Base-by-base conservation (phyloP, 139 green algal species). In the Yamagishiella unicocca region DNA sequence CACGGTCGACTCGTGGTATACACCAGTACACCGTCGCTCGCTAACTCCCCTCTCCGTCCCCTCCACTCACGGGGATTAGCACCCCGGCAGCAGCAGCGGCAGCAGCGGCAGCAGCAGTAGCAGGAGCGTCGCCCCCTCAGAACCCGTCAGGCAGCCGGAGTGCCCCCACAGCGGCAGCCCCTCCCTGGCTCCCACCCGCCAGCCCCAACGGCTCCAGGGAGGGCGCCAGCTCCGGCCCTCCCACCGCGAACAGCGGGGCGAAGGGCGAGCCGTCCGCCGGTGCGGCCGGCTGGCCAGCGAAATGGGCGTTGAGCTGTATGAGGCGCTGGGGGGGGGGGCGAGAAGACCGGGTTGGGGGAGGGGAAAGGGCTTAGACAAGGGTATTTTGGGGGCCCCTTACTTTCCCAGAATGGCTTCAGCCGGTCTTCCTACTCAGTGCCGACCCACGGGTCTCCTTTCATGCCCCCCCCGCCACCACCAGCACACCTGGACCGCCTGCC, bases 291-390 rank as follows among this genome's bases (percentile, higher is more conserved):
- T 80, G 82, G 6, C 64, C 9, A 4, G 21, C 10, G 37, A 87
- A 87, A 45, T 87, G 82, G 12, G 29, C 66, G 25, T 79, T 81
- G 4, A 87, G 82, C 66, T 87, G 40, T 35, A 87, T 87, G 29
- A 87, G 82, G 33, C 82, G 82, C 82, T 87, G 82, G 2, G 53
- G 67, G 25, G 27, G 78, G 54, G 21, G 37, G 35, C 8, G 24
- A 37, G 53, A 22, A 27, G 29, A 12, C 29, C 45, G 72, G 42
- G 50, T 12, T 25, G 12, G 50, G 50, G 50, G 50, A 58, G 50
- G 50, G 50, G 50, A 58, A 12, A 58, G n/a, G n/a, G n/a, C n/a
- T n/a, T n/a, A n/a, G n/a, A n/a, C n/a, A n/a, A n/a, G n/a, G n/a
- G n/a, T n/a, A n/a, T n/a, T n/a, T n/a, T n/a, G n/a, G n/a, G n/a